Base-by-base conservation (phyloP, 2,329 filamentous ascomycete genomes). In the Daldinia sp. region DNA sequence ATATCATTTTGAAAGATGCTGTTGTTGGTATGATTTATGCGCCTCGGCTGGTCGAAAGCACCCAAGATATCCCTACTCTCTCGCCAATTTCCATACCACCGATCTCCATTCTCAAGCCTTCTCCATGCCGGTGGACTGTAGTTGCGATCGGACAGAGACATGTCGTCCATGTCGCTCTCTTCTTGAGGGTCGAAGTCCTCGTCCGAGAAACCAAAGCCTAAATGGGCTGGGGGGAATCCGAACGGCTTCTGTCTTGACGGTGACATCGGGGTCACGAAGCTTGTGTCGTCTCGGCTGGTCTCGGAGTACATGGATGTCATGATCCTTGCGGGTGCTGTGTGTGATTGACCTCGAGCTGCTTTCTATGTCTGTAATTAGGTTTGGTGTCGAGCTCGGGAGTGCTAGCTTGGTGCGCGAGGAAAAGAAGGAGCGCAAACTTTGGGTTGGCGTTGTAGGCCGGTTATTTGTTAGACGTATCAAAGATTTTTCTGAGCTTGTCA, bases 41-140 rank as follows among this genome's bases (percentile, higher is more conserved):
- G 61, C 44, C 61, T 68, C 28, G 67, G 61, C 50, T 67, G 73
- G 15, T 72, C 71, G 26, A 86, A 81, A 60, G 82, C 81, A 41
- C 83, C 85, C 46, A 87, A 81, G 9, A 84, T 80, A 73, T 89
- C 86, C 74, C 89, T 86, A 67, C 84, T 81, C 70, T 82, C 80
- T 73, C 86, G 85, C 85, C 90, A 90, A 77, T 90, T 89, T 70
- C 86, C 86, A 74, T 82, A 86, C 78, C 83, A 87, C 76, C 84
- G 83, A 72, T 84, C 83, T 74, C 86, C 87, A 83, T 88, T 88
- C 81, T 82, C 84, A 79, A 88, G 85, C 72, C 86, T 86, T 76
- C 85, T 83, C 87, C 87, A 89, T 54, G 87, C 87, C 70, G 87
- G 87, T 63, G 87, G 87, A 75, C 85, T 88, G 81, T 86, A 89